Conservation (phyloP, 257 asterid genomes). For the Nicotiana noctiflora region DNA sequence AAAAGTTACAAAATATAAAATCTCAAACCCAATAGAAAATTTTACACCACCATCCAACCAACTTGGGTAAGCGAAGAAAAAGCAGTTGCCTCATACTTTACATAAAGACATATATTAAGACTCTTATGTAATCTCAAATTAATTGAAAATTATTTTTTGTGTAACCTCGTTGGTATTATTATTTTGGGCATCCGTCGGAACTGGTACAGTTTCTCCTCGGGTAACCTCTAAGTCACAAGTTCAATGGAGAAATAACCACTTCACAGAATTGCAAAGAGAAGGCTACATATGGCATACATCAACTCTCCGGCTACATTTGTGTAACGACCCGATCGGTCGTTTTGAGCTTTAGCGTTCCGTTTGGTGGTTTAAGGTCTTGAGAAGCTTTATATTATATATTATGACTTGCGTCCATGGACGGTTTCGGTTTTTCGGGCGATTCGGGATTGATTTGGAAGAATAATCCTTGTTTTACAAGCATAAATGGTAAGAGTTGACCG, state of each 20-base stretch:
- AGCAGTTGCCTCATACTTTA: not conserved
- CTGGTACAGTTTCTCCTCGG: not conserved
- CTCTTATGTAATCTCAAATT: not conserved
- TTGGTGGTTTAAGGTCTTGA: too few relatives aligned
- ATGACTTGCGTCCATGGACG: too few relatives aligned
- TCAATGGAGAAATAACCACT: not conserved
- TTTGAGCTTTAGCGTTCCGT: too few relatives aligned
- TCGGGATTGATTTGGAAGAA: too few relatives aligned
- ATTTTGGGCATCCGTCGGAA: not conserved
- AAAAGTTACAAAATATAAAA: not conserved
- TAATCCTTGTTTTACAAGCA: too few relatives aligned
- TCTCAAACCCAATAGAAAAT: not conserved
- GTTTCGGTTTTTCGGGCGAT: too few relatives aligned
- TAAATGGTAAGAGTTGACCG: too few relatives aligned
- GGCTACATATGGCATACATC: not conserved
- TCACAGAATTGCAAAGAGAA: not conserved
- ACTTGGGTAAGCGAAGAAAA: not conserved
- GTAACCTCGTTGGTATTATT: not conserved
- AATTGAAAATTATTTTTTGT: not conserved
- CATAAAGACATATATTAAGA: not conserved
- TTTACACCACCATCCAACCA: not conserved
- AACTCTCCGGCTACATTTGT: not conserved
- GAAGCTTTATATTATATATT: too few relatives aligned
- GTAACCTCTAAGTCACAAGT: not conserved
- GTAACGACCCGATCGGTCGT: too few relatives aligned